Base-by-base conservation (phyloP, 192 early-diverging fungal genomes). In the Chytriomyces hyalinus region DNA sequence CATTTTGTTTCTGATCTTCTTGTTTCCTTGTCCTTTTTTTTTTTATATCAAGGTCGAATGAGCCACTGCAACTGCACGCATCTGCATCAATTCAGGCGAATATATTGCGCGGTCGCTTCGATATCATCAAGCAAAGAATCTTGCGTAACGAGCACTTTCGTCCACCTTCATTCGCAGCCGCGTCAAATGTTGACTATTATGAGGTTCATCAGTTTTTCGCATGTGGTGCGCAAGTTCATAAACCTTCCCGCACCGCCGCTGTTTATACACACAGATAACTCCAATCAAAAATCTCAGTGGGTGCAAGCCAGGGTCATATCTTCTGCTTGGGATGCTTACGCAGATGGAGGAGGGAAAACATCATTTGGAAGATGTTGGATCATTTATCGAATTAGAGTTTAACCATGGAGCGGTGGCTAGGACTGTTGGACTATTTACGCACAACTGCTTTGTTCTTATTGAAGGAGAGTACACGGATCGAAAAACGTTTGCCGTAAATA, bases 241-340 rank as follows among this genome's bases (percentile, higher is more conserved):
- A 57, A 13, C 8, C 11, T 6, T 67, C 51, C 63, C 4, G 11
- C 17, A 10, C 6, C 22, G 4, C 20, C 62, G 5, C 63, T 15
- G 22, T 64, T 17, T 50, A 13, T 6, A 11, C 4, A 48, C 10
- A n/a, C 75, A 94, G 86, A 83, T 93, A 28, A 92, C 91, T 9
- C 88, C 92, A 5, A 91, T 98, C 64, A 94, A 94, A 75, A 90
- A 93, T 6, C 83, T 98, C 57, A 91, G 90, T 46, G 82, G 95
- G 88, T 36, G 86, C 86, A 49, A 88, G 87, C 67, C 89, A 81
- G 68, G 90, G 86, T 70, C 76, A 79, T 95, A 92, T 73, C 63
- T 95, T 26, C 80, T 96, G 50, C 91, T 96, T 81, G 96, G 96
- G 3, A 95, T 98, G 94, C 84, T 98, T 47, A 89, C 94, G 24